Percentiles rank a stretch among this genome's conserved stretches.
Conservation (phyloP, 352 stramenopile species). For the Globisporangium solare region DNA sequence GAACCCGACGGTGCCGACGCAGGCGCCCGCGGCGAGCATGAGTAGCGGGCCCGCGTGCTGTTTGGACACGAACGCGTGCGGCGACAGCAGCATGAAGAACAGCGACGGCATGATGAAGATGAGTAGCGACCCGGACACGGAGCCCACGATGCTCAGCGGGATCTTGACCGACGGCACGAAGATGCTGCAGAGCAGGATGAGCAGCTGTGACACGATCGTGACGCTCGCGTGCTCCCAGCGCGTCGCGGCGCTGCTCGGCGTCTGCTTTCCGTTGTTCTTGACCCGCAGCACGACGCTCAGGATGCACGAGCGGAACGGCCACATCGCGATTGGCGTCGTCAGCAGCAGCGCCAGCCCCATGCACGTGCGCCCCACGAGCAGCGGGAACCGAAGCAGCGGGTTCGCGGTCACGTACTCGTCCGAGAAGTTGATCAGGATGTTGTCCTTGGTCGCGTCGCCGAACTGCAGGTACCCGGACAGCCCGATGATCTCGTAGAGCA, state of each 20-base stretch:
- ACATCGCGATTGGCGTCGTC: conserved; percentile 68
- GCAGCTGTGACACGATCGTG: conserved; percentile 43
- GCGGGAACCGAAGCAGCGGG: conserved; percentile 31
- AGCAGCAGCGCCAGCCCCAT: conserved; percentile 65
- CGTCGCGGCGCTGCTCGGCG: conserved; percentile 50
- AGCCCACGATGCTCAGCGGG: conserved; percentile 72
- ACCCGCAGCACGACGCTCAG: conserved; percentile 62
- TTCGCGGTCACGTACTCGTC: conserved; percentile 46
- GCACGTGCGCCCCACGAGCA: conserved; percentile 54
- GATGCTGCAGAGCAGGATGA: conserved; percentile 69
- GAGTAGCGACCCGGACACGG: conserved; percentile 58
- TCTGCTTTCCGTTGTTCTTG: conserved; percentile 60
- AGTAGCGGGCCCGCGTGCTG: conserved; percentile 46
- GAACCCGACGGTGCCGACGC: conserved; percentile 40
- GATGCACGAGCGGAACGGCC: conserved; percentile 72
- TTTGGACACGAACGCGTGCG: conserved; percentile 30
- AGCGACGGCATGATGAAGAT: conserved; percentile 82
- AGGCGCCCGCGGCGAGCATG: conserved; percentile 48
- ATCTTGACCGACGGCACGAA: conserved; percentile 79
- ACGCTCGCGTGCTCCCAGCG: conserved; percentile 36
- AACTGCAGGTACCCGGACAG: conserved; percentile 74
- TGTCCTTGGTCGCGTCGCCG: conserved; percentile 54
- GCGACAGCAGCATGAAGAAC: conserved; percentile 67
- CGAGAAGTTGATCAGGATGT: conserved; percentile 78
- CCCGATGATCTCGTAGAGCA: conserved; percentile 66